phyloP scores from a whole-genome alignment of 2,329 filamentous ascomycete genomes.

The Monilinia polystroma region DNA sequence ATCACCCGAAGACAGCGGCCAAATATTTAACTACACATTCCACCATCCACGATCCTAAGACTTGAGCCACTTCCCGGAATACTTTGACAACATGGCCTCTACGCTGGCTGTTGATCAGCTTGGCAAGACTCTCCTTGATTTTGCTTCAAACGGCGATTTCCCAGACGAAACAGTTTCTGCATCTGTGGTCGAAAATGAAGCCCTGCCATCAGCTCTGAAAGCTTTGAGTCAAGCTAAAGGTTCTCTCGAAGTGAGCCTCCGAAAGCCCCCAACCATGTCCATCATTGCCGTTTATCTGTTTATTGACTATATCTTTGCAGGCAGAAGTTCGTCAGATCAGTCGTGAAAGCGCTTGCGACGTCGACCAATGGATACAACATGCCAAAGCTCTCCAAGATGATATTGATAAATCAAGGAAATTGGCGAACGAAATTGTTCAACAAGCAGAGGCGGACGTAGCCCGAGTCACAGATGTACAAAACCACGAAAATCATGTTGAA shows the following conservation, averaged over 20 bases:
- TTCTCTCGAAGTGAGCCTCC: slow-evolving; percentile 46
- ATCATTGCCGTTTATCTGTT: background rate
- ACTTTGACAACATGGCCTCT: slow-evolving; percentile 33
- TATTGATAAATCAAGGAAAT: slow-evolving; percentile 74
- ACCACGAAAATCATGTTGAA: slow-evolving; percentile 54
- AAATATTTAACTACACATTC: background rate
- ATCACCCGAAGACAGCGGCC: background rate
- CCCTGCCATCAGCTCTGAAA: slow-evolving; percentile 46
- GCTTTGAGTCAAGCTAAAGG: slow-evolving; percentile 46
- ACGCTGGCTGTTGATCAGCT: slow-evolving; percentile 38
- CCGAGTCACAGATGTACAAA: slow-evolving; percentile 40
- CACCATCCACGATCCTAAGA: background rate
- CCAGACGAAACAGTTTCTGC: slow-evolving; percentile 47
- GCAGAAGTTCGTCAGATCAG: slow-evolving; percentile 72
- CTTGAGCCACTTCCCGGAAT: background rate
- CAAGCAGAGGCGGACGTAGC: slow-evolving; percentile 66
- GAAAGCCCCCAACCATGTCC: background rate
- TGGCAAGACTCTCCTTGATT: slow-evolving; percentile 63
- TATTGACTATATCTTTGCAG: slow-evolving; percentile 28
- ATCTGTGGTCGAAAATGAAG: slow-evolving; percentile 31
- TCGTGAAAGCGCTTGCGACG: slow-evolving; percentile 72
- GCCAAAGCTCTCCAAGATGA: slow-evolving; percentile 83
- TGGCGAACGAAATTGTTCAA: slow-evolving; percentile 77
- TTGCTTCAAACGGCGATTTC: slow-evolving; percentile 51
- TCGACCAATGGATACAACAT: slow-evolving; percentile 82